Evolutionary conservation across 2,329 filamentous ascomycete genomes (phyloP), one percentile per base, ranked within the genome.

Genomic region (Xylariaceae sp.): DNA sequence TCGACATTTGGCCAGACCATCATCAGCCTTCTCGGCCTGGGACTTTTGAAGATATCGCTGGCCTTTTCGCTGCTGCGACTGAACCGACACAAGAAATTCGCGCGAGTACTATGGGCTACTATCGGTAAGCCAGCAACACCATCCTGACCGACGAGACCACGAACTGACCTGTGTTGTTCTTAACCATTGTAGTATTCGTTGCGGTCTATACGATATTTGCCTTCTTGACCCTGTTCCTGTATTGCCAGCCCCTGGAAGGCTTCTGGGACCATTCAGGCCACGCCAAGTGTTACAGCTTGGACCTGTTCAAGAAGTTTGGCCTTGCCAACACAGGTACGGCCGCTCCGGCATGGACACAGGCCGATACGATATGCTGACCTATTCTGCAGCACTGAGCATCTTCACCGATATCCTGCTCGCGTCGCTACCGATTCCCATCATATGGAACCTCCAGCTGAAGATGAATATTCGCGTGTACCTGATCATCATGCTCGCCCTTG

Each of bases 1-100:
- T 63, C 66, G 28, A 59, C 61, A 17, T 73, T 66, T 46, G 61
- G 66, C 33, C 67, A 74, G 43, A 64, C 65, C 6, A 54, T 76
- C 33, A 54, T 71, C 30, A 59, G 69, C 15, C 66, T 71, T 49
- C 41, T 49, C 9, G 51, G 65, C 9, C 58, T 68, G 4, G 60
- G 61, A 4, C 50, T 62, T 2, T 63, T 71, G 36, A 72, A 72
- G 49, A 60, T 72, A 13, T 71, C 69, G 0, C 62, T 70, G 23
- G 62, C 60, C 2, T 55, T 70, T 30, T 67, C 67, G 35, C 55
- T 73, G 8, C 51, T 70, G 38, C 57, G 68, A 30, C 55, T 71
- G 3, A 44, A 40, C 11, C 43, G 34, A 24, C 43, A 34, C 12
- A 48, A 33, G 27, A 24, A n/a, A 9, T 50, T 47, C 28, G 31